Evolutionary conservation across 1,139 yeast genomes (phyloP), one percentile per base, ranked within the genome.

Genomic region (Meyerozyma elateridarum): DNA sequence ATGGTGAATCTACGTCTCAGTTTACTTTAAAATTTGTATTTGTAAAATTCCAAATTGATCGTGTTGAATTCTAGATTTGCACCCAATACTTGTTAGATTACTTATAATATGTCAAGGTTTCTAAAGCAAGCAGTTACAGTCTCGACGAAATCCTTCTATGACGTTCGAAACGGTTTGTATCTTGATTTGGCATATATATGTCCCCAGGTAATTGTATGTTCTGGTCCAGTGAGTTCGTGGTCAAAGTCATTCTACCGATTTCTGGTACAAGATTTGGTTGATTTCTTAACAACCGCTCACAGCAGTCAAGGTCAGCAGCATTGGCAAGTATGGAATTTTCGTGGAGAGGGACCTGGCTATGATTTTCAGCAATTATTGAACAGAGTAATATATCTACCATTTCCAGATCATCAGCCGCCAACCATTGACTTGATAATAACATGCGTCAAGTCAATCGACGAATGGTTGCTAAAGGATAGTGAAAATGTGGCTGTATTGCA

Each of bases 331-430:
- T 82, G 80, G 72, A 85, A 85, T 47, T 67, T 88, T 25, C 66
- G 88, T 37, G 76, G 75, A 3, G 39, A 48, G 47, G 61, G 56
- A 1, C 51, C 66, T 3, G 75, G 73, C 3, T 79, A 81, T 32
- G 64, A 60, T 14, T 69, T 70, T 27, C 44, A 48, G 0, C 70
- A 68, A 20, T 64, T 64, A 1, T 31, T 29, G 3, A 45, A 41
- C 6, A 50, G 60, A 40, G 49, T 62, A 16, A 37, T 57, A 13
- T 68, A 65, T 39, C 61, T 54, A 38, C 84, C 81, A 1, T 79
- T 84, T 56, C 73, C 79, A 6, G 97, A 89, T 49, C 96, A 88
- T 49, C 73, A 74, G 31, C 79, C 93, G 0, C 89, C 95, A 0
- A 72, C 88, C 0, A 68, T 89, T 34, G 44, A 53, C 0, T 45